A percentile compares a stretch with the other conserved stretches of the same genome.
Conservation (phyloP, 805 yeast species). For the Aciculoconidium aculeatum region DNA sequence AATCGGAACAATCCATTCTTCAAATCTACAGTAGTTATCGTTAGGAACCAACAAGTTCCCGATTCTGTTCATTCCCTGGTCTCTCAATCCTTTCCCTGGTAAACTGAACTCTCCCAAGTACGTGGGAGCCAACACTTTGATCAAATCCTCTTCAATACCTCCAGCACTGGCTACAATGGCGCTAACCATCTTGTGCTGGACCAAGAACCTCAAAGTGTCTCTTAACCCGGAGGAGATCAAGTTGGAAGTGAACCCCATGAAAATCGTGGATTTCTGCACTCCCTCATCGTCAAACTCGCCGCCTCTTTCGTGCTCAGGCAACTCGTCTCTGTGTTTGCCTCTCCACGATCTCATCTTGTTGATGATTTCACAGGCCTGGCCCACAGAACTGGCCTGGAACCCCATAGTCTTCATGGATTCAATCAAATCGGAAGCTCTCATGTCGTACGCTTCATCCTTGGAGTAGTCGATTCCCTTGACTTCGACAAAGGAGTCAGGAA, state of each 20-base stretch:
- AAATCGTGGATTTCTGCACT: constrained; percentile 79
- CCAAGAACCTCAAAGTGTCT: constrained; percentile 82
- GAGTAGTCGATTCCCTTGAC: constrained; percentile 91
- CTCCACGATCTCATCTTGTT: constrained; percentile 92
- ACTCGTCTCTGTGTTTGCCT: constrained; percentile 66
- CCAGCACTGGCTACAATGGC: constrained; percentile 98
- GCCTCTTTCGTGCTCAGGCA: constrained; percentile 59
- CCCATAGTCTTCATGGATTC: constrained; percentile 92
- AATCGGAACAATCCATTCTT: constrained; percentile 97
- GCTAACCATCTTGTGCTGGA: constrained; percentile 89
- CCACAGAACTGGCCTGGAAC: constrained; percentile 86
- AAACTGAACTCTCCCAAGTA: constrained; percentile 86
- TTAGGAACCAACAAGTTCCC: constrained; percentile 96
- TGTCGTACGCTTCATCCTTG: constrained; percentile 64
- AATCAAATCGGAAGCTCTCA: constrained; percentile 74
- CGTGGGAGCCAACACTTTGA: constrained; percentile 95
- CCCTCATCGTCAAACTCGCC: constrained; percentile 79
- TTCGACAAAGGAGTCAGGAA: constrained; percentile 70
- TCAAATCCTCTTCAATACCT: constrained; percentile 95
- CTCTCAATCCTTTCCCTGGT: constrained; percentile 78
- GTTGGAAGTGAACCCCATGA: constrained; percentile 95
- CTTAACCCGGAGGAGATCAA: constrained; percentile 91
- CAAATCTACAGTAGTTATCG: constrained; percentile 95
- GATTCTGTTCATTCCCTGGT: constrained; percentile 94
- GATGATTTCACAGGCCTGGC: constrained; percentile 87